Base-by-base conservation (phyloP, 129 eudicot genomes). In the Pittosporum tobira region DNA sequence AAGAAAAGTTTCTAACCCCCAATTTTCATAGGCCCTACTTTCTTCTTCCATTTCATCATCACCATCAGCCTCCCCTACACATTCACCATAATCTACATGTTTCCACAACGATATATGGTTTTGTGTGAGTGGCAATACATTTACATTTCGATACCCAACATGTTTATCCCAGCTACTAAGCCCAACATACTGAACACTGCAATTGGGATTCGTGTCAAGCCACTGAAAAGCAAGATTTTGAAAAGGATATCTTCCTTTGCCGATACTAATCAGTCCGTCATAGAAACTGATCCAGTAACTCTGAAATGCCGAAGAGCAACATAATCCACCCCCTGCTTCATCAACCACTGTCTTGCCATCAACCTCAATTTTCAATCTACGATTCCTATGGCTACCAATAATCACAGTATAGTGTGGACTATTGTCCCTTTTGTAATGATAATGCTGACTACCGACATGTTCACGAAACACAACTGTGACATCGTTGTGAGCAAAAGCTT, bases 161-260 rank as follows among this genome's bases (percentile, higher is more conserved):
- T 91, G 99, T 64, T 85, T 83, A 59, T 91, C 99, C 99, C 99
- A 91, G 46, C 99, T 91, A 67, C 99, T 91, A 37, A 91, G 94
- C 48, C 99, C 99, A 11, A 91, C 87, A 66, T 91, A 91, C 71
- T 91, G 99, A 57, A 91, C 96, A 30, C 74, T 87, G 29, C 94
- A 74, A 65, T 76, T 91, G n/a, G 96, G 99, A 28, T 83, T 91
- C 4, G 94, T 43, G 59, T 91, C 99, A 62, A 87, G 90, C 99
- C 99, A 91, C 73, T 91, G 90, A 64, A 83, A 91, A 20, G 81
- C 94, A 18, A 83, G 90, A 72, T 87, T 91, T 58, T 91, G 96
- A 70, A 91, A 91, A 67, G 99, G 99, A 64, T 91, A 91, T 70
- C 90, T 73, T 6, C 99, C 99, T 53, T 84, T 91, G 23, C 99